Percentiles rank a stretch among this genome's conserved stretches.
phyloP scores from a whole-genome alignment of 192 early-diverging fungal species.

The Coemansia sp. region DNA sequence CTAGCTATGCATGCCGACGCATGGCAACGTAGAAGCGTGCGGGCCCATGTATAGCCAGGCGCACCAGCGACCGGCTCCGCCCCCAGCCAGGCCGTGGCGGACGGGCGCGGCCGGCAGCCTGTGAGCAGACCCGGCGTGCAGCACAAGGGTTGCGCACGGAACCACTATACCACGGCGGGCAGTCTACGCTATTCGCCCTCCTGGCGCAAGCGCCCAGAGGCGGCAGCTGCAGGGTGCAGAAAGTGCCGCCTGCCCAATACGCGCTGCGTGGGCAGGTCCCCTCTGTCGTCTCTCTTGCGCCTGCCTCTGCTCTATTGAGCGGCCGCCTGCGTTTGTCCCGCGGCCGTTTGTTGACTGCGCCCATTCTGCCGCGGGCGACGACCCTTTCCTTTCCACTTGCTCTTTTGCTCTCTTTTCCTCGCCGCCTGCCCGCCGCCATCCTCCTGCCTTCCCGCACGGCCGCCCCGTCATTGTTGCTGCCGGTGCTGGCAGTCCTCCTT shows the following conservation, averaged over 20 bases:
- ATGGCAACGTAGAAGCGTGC: too few species aligned
- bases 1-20: too few species aligned
- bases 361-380: background rate
- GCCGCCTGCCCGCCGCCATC: slow-evolving; percentile 1
- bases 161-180: slow-evolving; percentile 8
- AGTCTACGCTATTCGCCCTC: background rate
- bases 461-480: background rate
- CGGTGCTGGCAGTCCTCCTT: background rate
- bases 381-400: slow-evolving; percentile 5
- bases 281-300: background rate
- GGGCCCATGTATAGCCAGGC: too few species aligned
- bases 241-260: background rate
- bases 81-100: too few species aligned
- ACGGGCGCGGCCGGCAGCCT: too few species aligned
- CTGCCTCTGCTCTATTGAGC: background rate
- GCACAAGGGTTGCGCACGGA: too few species aligned
- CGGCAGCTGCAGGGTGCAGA: slow-evolving; percentile 8
- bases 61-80: too few species aligned
- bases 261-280: background rate
- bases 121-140: slow-evolving; percentile 1
- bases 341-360: slow-evolving; percentile 15
- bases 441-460: background rate
- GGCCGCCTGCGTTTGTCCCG: background rate
- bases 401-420: slow-evolving; percentile 14
- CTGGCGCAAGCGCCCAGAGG: background rate